phyloP scores from a whole-genome alignment of 192 early-diverging fungal genomes.

The Linnemannia schmuckeri region DNA sequence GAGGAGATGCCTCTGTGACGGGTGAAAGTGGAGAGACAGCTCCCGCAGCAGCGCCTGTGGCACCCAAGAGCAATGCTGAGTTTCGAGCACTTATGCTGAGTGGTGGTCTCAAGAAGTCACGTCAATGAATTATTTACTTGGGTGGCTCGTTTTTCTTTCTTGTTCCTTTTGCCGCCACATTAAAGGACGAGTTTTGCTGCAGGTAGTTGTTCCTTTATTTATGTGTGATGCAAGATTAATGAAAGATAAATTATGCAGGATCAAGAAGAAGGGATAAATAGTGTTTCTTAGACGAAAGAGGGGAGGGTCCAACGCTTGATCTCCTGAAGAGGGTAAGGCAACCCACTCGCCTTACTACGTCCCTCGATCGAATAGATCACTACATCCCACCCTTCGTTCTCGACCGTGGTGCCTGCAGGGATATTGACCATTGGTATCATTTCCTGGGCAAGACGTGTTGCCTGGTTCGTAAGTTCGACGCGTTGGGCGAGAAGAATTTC shows the following conservation, averaged over 20 bases:
- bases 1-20: background rate
- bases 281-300: background rate
- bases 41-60: background rate
- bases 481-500: background rate
- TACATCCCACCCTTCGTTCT: slow-evolving; percentile 45
- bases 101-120: slow-evolving; percentile 30
- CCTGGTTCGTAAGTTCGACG: background rate
- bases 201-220: background rate
- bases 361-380: slow-evolving; percentile 30
- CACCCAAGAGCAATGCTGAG: slow-evolving; percentile 36
- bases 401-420: background rate
- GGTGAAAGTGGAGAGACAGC: background rate
- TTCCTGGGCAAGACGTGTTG: background rate
- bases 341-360: slow-evolving; percentile 3
- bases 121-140: background rate
- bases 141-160: background rate
- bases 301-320: slow-evolving; percentile 37
- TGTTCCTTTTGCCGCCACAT: background rate
- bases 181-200: too few relatives aligned
- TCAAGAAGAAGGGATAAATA: too few relatives aligned
- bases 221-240: too few relatives aligned
- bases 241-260: background rate
- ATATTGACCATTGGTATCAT: background rate
- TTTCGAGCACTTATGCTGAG: slow-evolving; percentile 36
- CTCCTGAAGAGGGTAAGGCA: slow-evolving; percentile 29